Evolutionary conservation across 495 filamentous ascomycete genomes (phyloP).

Genomic region (Chaetomium cochliodes): DNA sequence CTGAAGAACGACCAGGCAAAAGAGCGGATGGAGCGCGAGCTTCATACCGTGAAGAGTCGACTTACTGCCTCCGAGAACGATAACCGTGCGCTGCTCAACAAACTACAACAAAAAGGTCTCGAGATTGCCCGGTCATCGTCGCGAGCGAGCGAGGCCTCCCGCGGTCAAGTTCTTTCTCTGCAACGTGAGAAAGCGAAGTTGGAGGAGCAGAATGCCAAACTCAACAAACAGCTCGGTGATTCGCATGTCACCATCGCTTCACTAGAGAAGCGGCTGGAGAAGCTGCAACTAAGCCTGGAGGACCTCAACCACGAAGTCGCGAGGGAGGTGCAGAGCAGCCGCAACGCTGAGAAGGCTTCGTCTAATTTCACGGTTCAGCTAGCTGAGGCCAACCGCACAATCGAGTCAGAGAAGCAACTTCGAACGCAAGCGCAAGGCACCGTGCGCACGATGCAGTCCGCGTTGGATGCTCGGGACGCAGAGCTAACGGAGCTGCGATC

Average conservation of each 20-base stretch:
- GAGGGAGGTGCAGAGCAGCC: slow-evolving; percentile 84
- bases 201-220: slow-evolving; percentile 78
- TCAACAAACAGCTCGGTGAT: slow-evolving; percentile 84
- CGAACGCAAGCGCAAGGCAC: slow-evolving; percentile 83
- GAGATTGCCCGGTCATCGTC: slow-evolving; percentile 92
- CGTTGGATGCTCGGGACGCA: slow-evolving; percentile 71
- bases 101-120: slow-evolving; percentile 95
- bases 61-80: slow-evolving; percentile 94
- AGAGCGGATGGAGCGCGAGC: slow-evolving; percentile 84
- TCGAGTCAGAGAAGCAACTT: slow-evolving; percentile 88
- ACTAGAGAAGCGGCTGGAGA: slow-evolving; percentile 94
- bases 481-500: slow-evolving; percentile 77
- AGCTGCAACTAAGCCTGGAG: slow-evolving; percentile 81
- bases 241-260: slow-evolving; percentile 80
- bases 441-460: slow-evolving; percentile 71
- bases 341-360: slow-evolving; percentile 88
- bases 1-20: slow-evolving; percentile 88
- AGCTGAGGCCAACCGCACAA: slow-evolving; percentile 80
- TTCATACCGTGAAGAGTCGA: slow-evolving; percentile 89
- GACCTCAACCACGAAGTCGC: slow-evolving; percentile 93
- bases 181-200: slow-evolving; percentile 81
- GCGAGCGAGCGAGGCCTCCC: slow-evolving; percentile 78
- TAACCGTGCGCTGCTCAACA: slow-evolving; percentile 91
- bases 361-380: slow-evolving; percentile 79
- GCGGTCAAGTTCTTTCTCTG: slow-evolving; percentile 69